Evolutionary conservation across 768 basidiomycete genomes (phyloP).

Genomic region (Candolleomyces eurysporus): DNA sequence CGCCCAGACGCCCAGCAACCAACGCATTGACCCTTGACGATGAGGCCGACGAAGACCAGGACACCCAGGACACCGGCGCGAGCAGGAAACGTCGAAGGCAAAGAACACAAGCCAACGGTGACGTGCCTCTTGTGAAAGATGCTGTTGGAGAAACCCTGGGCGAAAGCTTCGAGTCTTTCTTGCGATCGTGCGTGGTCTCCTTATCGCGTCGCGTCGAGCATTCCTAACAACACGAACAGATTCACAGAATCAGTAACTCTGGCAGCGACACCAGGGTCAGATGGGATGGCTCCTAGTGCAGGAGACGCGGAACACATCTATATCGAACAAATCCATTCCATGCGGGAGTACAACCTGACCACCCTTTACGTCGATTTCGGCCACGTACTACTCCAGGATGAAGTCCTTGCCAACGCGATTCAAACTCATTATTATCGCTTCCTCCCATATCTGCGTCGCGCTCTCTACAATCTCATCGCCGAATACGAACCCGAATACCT

Average conservation of each 20-base stretch:
- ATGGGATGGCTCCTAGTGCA: conserved; percentile 56
- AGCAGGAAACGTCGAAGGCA: conserved; percentile 44
- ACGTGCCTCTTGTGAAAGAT: conserved; percentile 88
- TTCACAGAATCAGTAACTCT: conserved; percentile 82
- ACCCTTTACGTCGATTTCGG: conserved; percentile 96
- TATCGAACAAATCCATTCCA: conserved; percentile 89
- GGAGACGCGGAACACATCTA: conserved; percentile 72
- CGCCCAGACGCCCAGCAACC: conserved; percentile 38
- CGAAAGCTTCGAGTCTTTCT: conserved; percentile 87
- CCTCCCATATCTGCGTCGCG: conserved; percentile 89
- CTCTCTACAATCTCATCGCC: conserved; percentile 85
- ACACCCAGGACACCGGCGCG: conserved; percentile 31
- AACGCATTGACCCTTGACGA: conserved; percentile 59
- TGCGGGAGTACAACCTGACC: conserved; percentile 92
- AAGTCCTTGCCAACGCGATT: conserved; percentile 91
- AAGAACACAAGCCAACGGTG: conserved; percentile 51
- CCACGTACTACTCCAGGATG: conserved; percentile 87
- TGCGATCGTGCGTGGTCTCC: conserved; percentile 70
- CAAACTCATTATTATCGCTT: conserved; percentile 96
- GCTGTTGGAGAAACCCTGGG: conserved; percentile 94
- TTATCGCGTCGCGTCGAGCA: not conserved
- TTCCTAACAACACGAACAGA: conserved; percentile 39
- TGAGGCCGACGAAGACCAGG: conserved; percentile 44
- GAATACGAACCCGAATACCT: conserved; percentile 92
- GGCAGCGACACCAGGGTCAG: conserved; percentile 76